phyloP scores from a whole-genome alignment of 73 alveolate genomes.

The Paramecium octaurelia region DNA sequence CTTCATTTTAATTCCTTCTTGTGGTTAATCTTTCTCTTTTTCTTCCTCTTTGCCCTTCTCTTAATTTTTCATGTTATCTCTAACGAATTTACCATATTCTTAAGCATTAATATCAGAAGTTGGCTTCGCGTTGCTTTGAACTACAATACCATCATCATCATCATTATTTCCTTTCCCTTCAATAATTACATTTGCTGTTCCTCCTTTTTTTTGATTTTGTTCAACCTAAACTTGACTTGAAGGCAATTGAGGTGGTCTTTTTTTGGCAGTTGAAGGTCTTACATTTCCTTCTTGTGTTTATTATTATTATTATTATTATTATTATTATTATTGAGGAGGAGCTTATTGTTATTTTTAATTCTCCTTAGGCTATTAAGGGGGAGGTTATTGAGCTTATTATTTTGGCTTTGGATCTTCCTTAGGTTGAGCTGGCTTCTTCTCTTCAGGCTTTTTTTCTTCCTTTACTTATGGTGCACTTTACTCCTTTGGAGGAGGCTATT shows the following conservation, averaged over 20 bases:
- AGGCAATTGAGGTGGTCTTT: slow-evolving; percentile 48
- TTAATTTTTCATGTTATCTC: slow-evolving; percentile 39
- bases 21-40: neutral
- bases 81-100: slow-evolving; percentile 46
- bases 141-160: slow-evolving; percentile 30
- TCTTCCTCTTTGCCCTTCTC: neutral
- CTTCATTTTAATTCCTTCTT: slow-evolving; percentile 18
- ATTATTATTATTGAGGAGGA: neutral
- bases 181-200: slow-evolving; percentile 45
- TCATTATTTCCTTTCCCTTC: slow-evolving; percentile 43
- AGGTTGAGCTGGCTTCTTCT: slow-evolving; percentile 5
- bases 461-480: slow-evolving; percentile 48
- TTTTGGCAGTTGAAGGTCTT: slow-evolving; percentile 49
- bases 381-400: slow-evolving; percentile 29
- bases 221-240: neutral
- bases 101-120: slow-evolving; percentile 29
- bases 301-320: neutral
- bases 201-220: neutral
- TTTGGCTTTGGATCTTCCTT: slow-evolving; percentile 50
- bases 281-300: slow-evolving; percentile 14
- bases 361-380: neutral
- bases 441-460: slow-evolving; percentile 27
- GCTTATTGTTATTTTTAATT: neutral
- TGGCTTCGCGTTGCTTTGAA: neutral
- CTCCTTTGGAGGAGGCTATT: slow-evolving; percentile 44